Conservation (phyloP, 495 filamentous ascomycete genomes). For the Podospora didyma region DNA sequence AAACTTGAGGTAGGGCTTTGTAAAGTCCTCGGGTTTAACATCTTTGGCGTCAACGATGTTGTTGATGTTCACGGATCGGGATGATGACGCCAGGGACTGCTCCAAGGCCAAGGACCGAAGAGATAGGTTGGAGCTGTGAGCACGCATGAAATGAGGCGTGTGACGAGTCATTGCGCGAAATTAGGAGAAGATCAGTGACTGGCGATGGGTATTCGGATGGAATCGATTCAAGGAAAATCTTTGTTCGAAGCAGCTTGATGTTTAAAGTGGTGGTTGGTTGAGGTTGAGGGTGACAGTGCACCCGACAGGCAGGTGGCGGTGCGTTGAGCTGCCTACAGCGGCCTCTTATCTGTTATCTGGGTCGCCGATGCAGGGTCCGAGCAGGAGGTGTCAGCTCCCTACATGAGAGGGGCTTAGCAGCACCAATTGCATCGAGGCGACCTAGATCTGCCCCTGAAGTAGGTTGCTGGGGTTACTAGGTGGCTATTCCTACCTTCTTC, state of each 20-base stretch:
- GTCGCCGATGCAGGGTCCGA: not conserved
- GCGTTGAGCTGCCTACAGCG: not conserved
- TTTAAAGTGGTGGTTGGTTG: no score
- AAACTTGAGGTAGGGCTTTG: slow-evolving; percentile 82
- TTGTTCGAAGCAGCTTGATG: no score
- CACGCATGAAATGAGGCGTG: slow-evolving; percentile 37
- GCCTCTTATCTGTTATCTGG: no score
- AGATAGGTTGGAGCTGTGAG: slow-evolving; percentile 37
- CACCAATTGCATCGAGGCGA: no score
- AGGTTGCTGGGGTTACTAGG: no score
- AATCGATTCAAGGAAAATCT: no score
- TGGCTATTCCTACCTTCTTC: no score
- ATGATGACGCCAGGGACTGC: slow-evolving; percentile 14
- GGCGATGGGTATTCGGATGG: no score
- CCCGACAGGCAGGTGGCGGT: no score
- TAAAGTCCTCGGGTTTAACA: slow-evolving; percentile 58
- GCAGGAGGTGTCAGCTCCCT: no score
- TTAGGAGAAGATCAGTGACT: not conserved
- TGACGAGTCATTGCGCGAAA: slow-evolving; percentile 33
- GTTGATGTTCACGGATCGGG: slow-evolving; percentile 12
- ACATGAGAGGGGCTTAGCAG: no score
- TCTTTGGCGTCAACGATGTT: slow-evolving; percentile 28
- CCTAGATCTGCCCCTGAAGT: no score
- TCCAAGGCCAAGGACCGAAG: slow-evolving; percentile 30
- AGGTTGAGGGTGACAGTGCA: not conserved